Base-by-base conservation (phyloP, 257 asterid species). In the Solanum arcanum region DNA sequence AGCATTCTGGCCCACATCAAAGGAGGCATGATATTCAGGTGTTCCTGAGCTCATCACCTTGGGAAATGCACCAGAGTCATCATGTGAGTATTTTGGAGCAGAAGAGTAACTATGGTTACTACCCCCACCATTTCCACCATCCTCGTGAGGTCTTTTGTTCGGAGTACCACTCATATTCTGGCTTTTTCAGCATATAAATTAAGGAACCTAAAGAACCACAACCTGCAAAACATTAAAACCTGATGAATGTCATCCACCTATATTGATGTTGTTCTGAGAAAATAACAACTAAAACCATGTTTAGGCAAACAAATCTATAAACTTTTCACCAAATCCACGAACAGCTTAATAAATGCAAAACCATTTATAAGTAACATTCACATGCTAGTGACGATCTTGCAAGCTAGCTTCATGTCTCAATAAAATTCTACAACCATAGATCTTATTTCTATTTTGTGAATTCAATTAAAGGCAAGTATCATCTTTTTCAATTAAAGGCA, bases 141-240 rank as follows among this genome's bases (percentile, higher is more conserved):
- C 99, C 77, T 95, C 98, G 14, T 92, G 98, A 7, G 91, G 90
- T 90, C 98, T 94, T 93, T 94, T 94, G 73, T 91, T 93, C 29
- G 96, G 97, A 68, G 96, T 84, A 91, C 92, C 86, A 89, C 98
- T 96, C 99, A 96, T 95, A 86, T 86, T 91, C 52, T 69, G 68
- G 91, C 84, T 42, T 77, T 42, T 44, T 44, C 46, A 5, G 85
- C 85, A 49, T 81, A 49, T 49, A 81, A 81, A 27, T 49, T 81
- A 81, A 49, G 46, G 70, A 81, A 31, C 47, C 44, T 49, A 27
- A 31, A 49, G 70, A 52, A 81, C 29, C 70, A 31, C 70, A 52
- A 49, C 46, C 85, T 81, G 85, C 70, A 81, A 81, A 52, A 81
- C 25, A 81, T 49, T 81, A 29, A 49, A 81, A 49, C 27, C 20